Conservation (phyloP, 1,139 yeast species). For the Candida sp. region DNA sequence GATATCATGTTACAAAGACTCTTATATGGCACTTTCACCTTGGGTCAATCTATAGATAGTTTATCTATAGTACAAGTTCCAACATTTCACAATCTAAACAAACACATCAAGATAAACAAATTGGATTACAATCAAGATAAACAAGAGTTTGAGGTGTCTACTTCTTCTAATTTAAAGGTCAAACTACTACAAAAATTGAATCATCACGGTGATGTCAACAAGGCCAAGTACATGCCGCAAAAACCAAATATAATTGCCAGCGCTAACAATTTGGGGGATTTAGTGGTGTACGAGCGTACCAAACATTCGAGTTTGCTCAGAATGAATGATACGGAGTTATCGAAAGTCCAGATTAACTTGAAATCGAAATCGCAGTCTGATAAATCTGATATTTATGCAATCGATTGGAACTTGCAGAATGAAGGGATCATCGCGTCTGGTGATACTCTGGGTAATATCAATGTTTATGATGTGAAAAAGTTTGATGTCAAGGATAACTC, state of each 20-base stretch:
- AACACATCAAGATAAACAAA: conserved; percentile 26
- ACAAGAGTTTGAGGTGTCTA: conserved; percentile 36
- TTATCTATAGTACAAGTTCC: conserved; percentile 40
- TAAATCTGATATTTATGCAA: conserved; percentile 35
- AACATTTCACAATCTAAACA: conserved; percentile 27
- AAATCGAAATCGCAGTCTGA: conserved; percentile 5
- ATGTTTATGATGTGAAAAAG: conserved; percentile 30
- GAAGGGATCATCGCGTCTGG: conserved; percentile 36
- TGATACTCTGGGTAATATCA: conserved; percentile 32
- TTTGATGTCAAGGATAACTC: conserved; percentile 14
- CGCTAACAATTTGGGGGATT: conserved; percentile 36
- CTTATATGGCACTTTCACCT: conserved; percentile 40
- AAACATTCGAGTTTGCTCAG: conserved; percentile 42
- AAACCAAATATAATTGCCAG: conserved; percentile 43
- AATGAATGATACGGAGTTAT: conserved; percentile 26
- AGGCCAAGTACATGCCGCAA: conserved; percentile 40
- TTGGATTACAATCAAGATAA: conserved; percentile 38
- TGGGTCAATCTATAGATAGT: conserved; percentile 40
- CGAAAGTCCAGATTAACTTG: conserved; percentile 12
- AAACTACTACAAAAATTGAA: conserved; percentile 37
- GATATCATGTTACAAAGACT: conserved; percentile 26
- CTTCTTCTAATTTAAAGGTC: conserved; percentile 25
- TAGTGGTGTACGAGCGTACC: conserved; percentile 50
- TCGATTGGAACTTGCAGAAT: conserved; percentile 42
- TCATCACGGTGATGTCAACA: conserved; percentile 45